phyloP scores from a whole-genome alignment of 2,329 filamentous ascomycete species.

The Neofusicoccum ribis region DNA sequence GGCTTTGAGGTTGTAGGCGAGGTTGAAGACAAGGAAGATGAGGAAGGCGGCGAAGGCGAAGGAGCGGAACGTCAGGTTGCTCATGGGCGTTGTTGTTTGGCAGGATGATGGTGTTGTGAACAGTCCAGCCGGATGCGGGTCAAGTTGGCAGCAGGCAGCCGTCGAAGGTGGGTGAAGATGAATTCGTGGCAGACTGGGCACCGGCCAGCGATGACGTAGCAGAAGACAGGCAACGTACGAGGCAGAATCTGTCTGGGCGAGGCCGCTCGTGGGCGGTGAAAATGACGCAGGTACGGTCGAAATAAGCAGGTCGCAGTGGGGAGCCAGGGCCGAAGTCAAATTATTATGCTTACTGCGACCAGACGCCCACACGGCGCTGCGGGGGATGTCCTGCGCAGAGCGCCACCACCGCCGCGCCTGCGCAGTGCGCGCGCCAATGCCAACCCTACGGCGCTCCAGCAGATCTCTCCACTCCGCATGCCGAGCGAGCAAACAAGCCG shows the following conservation, averaged over 20 bases:
- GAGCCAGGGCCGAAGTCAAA: slow-evolving; percentile 4
- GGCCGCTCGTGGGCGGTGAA: neutral
- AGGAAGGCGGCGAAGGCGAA: neutral
- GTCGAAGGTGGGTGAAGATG: neutral
- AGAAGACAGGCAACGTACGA: neutral
- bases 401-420: neutral
- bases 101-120: slow-evolving; percentile 30
- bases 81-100: slow-evolving; percentile 22
- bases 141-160: neutral
- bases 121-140: neutral
- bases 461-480: neutral
- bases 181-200: neutral
- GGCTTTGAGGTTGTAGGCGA: slow-evolving; percentile 32
- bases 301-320: neutral
- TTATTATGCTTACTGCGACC: slow-evolving; percentile 10
- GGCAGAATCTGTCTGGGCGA: neutral
- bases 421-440: neutral
- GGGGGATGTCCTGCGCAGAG: neutral
- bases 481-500: neutral
- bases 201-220: neutral
- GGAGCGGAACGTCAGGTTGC: neutral
- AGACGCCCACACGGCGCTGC: neutral
- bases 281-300: slow-evolving; percentile 11
- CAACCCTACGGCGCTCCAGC: neutral
- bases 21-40: slow-evolving; percentile 32